Percentiles rank a stretch among this genome's conserved stretches.
Conservation (phyloP, 1,139 yeast species). For the Taphrina wiesneri region DNA sequence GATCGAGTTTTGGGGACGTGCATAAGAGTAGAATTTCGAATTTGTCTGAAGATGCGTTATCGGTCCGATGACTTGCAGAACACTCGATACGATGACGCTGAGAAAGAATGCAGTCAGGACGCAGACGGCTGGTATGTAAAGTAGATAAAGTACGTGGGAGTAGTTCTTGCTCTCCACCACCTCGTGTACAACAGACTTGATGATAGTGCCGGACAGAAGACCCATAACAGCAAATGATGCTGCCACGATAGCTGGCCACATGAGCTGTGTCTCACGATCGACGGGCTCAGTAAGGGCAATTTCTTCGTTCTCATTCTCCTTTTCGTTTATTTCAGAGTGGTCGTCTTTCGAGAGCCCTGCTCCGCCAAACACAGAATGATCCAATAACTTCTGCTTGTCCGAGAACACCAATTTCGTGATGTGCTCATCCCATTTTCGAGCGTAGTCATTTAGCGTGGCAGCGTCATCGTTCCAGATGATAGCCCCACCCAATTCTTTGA, state of each 20-base stretch:
- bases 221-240: constrained; percentile 24
- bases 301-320: constrained; percentile 12
- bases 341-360: constrained; percentile 6
- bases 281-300: background rate
- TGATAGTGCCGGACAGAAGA: constrained; percentile 11
- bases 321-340: background rate
- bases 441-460: constrained; percentile 22
- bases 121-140: constrained; percentile 30
- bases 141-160: constrained; percentile 19
- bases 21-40: constrained; percentile 33
- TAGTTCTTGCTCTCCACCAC: constrained; percentile 15
- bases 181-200: constrained; percentile 15
- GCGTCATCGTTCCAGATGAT: constrained; percentile 39
- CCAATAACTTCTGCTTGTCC: constrained; percentile 15
- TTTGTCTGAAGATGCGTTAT: constrained; percentile 35
- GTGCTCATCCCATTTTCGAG: constrained; percentile 29
- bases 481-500: constrained; percentile 36
- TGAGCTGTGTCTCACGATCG: constrained; percentile 19
- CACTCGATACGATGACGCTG: constrained; percentile 25
- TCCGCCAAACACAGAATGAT: constrained; percentile 22
- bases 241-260: constrained; percentile 25
- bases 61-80: constrained; percentile 36
- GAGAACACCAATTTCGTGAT: constrained; percentile 22
- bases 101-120: constrained; percentile 33
- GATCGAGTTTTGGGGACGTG: constrained; percentile 29